Conservation (phyloP, 2,329 filamentous ascomycete genomes). For the Eutypa lata region DNA sequence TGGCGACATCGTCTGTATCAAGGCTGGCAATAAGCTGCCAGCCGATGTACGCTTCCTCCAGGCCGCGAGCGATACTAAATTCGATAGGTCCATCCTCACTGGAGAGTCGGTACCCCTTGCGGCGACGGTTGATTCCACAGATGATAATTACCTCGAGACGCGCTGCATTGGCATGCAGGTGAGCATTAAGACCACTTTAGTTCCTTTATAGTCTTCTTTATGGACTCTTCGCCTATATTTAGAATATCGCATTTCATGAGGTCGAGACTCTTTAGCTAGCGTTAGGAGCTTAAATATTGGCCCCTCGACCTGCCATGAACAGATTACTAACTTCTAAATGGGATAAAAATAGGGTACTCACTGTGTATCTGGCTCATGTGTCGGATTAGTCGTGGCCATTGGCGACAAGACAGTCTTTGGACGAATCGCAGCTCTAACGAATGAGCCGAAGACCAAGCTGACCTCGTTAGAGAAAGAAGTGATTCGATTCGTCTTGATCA, state of each 20-base stretch:
- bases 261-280: too few species aligned
- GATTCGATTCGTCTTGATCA: constrained; percentile 67
- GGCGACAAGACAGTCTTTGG: constrained; percentile 74
- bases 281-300: too few species aligned
- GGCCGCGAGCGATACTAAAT: constrained; percentile 65
- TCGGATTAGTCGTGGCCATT: constrained; percentile 67
- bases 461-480: constrained; percentile 72
- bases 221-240: too few species aligned
- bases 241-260: too few species aligned
- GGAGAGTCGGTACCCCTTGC: constrained; percentile 58
- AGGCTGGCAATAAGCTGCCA: constrained; percentile 70
- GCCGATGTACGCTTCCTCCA: constrained; percentile 71
- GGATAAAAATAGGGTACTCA: too few species aligned
- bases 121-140: constrained; percentile 62
- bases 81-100: constrained; percentile 72
- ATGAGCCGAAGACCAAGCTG: constrained; percentile 62
- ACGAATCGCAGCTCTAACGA: constrained; percentile 69
- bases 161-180: constrained; percentile 71
- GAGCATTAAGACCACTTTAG: too few species aligned
- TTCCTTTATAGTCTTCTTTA: too few species aligned
- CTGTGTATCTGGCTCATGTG: constrained; percentile 65
- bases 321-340: too few species aligned
- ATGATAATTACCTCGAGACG: constrained; percentile 74
- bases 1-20: constrained; percentile 66
- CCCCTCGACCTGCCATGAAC: too few species aligned